Evolutionary conservation across 2,329 filamentous ascomycete genomes (phyloP).

Genomic region (Colletotrichum sp.): DNA sequence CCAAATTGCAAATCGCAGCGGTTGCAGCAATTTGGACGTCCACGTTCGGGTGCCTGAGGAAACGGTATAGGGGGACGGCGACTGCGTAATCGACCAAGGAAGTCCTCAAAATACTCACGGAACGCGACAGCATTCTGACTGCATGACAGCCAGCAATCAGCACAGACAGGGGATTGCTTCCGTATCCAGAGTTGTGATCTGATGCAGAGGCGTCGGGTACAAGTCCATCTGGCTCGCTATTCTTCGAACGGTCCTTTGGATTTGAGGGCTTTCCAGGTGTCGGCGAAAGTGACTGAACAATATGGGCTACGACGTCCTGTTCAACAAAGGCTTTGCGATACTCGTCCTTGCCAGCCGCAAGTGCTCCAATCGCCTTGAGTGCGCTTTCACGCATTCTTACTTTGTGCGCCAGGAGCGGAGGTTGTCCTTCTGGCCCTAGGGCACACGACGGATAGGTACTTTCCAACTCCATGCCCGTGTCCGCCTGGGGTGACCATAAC

Average conservation of each 20-base stretch:
- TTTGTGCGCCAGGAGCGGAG: constrained; percentile 67
- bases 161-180: constrained; percentile 76
- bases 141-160: constrained; percentile 86
- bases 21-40: constrained; percentile 88
- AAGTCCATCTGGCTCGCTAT: constrained; percentile 38
- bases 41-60: constrained; percentile 76
- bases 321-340: constrained; percentile 84
- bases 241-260: constrained; percentile 45
- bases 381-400: constrained; percentile 78
- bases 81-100: constrained; percentile 86
- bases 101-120: constrained; percentile 83
- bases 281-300: constrained; percentile 77
- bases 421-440: constrained; percentile 66
- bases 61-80: constrained; percentile 74
- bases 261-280: constrained; percentile 58
- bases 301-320: constrained; percentile 78
- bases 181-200: constrained; percentile 56
- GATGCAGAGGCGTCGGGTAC: constrained; percentile 28
- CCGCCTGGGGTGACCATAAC: constrained; percentile 44
- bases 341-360: constrained; percentile 82
- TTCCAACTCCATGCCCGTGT: constrained; percentile 37
- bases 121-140: constrained; percentile 81
- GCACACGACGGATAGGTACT: constrained; percentile 42
- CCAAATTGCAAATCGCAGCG: constrained; percentile 81
- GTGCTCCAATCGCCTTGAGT: constrained; percentile 79